These are phyloP conservation scores for Pleurotus sapidus DNA, from an alignment of 768 basidiomycete genomes.

Conservation along the genomic window DNA sequence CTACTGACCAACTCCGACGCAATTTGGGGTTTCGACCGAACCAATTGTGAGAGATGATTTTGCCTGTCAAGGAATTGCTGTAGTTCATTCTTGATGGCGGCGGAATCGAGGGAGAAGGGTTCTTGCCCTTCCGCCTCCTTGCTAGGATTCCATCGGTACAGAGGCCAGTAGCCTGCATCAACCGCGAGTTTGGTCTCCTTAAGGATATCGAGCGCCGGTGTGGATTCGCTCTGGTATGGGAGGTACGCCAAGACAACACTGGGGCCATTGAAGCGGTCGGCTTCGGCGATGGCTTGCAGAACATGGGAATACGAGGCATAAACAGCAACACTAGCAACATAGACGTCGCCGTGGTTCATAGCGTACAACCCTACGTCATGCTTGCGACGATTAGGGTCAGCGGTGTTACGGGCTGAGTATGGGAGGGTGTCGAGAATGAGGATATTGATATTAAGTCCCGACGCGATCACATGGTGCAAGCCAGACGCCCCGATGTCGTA, in stretches of 20 bases:
- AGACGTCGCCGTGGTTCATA: slow-evolving; percentile 97
- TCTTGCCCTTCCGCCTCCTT: slow-evolving; percentile 75
- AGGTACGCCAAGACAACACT: slow-evolving; percentile 93
- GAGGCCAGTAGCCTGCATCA: slow-evolving; percentile 95
- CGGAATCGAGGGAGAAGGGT: slow-evolving; percentile 91
- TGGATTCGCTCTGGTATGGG: slow-evolving; percentile 77
- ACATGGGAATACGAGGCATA: slow-evolving; percentile 96
- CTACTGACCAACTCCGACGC: slow-evolving; percentile 81
- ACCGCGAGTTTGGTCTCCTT: slow-evolving; percentile 98
- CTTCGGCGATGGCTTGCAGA: slow-evolving; percentile 86
- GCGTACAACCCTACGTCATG: slow-evolving; percentile 97
- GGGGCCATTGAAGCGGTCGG: slow-evolving; percentile 86
- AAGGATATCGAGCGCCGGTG: slow-evolving; percentile 83
- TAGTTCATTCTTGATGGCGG: slow-evolving; percentile 90
- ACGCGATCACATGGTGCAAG: slow-evolving; percentile 91
- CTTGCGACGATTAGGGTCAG: slow-evolving; percentile 76
- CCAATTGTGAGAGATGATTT: slow-evolving; percentile 94
- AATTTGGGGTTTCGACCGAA: slow-evolving; percentile 74
- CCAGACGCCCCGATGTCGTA: slow-evolving; percentile 96
- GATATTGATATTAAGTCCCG: slow-evolving; percentile 89
- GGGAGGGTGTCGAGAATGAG: slow-evolving; percentile 93
- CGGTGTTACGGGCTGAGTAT: slow-evolving; percentile 73
- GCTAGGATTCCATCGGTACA: slow-evolving; percentile 96
- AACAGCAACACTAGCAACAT: slow-evolving; percentile 92
- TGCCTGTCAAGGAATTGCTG: slow-evolving; percentile 93